Evolutionary conservation across 805 yeast genomes (phyloP), one percentile per base, ranked within the genome.

Genomic region (Ogataea pini): DNA sequence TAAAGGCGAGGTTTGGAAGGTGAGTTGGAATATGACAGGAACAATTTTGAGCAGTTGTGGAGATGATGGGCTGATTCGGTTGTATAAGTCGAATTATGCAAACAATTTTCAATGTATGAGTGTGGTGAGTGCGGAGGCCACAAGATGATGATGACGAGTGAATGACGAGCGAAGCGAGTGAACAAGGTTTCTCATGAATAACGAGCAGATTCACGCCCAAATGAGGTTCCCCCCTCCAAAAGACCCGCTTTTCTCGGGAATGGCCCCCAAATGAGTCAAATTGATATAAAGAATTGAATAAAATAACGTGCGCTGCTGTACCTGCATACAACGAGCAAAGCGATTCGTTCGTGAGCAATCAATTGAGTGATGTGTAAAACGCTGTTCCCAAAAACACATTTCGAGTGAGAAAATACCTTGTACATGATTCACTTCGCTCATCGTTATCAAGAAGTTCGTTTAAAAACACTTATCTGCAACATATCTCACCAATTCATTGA

Each of bases 1-100:
- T 47, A 56, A 52, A 19, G 68, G 68, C 8, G 70, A 94, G 67
- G 97, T 94, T 1, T 94, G 99, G 99, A 79, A 91, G 33, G 98
- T 94, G 1, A 79, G 87, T 22, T 94, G 99, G 98, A 94, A 94
- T 64, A 67, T 85, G 38, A 89, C 98, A 0, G 98, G 98, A 4
- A 89, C 98, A 0, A 83, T 94, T 4, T 70, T 94, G 52, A 86
- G 96, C 56, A 85, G 94, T 40, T 89, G 97, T 5, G 98, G 99
- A 16, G 97, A 91, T 62, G 98, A 94, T 63, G 97, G 97, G 3
- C 83, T 85, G 54, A 84, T 92, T 5, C 73, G 97, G 58, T 75
- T 94, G 55, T 94, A 98, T 96, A 94, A 92, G 68, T 79, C 96
- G 19, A 82, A 88, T 29, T 89, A 86, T 63, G 78, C 85, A 49